Evolutionary conservation across 2,329 filamentous ascomycete genomes (phyloP).

Genomic region (Ophiocordyceps camponoti-leonardi): DNA sequence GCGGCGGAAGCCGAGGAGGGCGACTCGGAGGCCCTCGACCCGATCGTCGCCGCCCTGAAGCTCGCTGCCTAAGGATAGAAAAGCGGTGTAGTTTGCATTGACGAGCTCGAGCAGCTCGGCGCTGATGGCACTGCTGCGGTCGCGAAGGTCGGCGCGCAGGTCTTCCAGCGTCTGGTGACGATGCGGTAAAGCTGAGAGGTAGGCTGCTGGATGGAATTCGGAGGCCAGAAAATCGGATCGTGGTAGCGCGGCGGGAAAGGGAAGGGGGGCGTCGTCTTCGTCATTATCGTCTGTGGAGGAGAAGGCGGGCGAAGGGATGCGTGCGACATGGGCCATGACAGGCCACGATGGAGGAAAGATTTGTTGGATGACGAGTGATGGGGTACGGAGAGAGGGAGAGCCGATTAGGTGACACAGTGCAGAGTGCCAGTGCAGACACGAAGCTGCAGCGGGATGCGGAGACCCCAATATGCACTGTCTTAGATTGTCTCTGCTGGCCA

Average conservation of each 20-base stretch:
- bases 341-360: not conserved
- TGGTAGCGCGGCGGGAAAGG: conserved; percentile 73
- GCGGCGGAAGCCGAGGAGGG: conserved; percentile 67
- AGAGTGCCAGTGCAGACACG: not conserved
- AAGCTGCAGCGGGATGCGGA: not conserved
- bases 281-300: conserved; percentile 6
- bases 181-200: conserved; percentile 64
- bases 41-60: conserved; percentile 78
- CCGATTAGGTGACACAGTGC: not conserved
- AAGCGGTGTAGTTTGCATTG: conserved; percentile 87
- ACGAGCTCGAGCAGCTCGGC: conserved; percentile 86
- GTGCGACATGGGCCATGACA: conserved; percentile 14
- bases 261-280: conserved; percentile 54
- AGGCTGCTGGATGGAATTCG: conserved; percentile 62
- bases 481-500: not conserved
- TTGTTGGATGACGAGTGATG: not conserved
- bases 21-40: conserved; percentile 78
- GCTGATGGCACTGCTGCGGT: conserved; percentile 62
- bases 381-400: not conserved
- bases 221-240: conserved; percentile 66
- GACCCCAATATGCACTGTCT: not conserved
- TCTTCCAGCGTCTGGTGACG: conserved; percentile 95
- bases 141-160: conserved; percentile 68
- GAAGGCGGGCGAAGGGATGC: conserved; percentile 4
- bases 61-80: conserved; percentile 66